Evolutionary conservation across 148 eudicot genomes (phyloP).

Genomic region (Camellia granthamiana): DNA sequence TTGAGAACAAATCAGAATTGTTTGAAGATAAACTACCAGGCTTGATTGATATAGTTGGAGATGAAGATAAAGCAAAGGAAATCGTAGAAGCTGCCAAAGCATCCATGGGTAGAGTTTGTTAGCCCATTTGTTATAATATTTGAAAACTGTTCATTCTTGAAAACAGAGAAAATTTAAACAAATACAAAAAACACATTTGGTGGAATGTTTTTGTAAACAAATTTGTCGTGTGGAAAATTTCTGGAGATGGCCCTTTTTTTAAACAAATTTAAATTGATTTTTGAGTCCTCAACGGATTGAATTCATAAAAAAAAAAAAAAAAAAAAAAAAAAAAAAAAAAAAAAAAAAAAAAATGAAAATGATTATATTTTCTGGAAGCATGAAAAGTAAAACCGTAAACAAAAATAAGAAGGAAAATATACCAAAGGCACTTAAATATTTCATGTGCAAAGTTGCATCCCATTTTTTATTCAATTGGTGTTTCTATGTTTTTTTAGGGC

Average conservation of each 20-base stretch:
- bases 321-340: neutral
- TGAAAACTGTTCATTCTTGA: neutral
- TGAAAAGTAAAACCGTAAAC: too few species aligned
- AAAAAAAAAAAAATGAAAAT: neutral
- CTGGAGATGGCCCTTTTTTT: neutral
- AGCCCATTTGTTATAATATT: neutral
- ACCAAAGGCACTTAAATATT: neutral
- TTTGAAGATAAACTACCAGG: conserved; percentile 70
- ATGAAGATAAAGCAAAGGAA: conserved; percentile 98
- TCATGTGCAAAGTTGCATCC: neutral
- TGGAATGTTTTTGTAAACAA: neutral
- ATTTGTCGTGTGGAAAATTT: neutral
- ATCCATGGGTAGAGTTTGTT: conserved; percentile 70
- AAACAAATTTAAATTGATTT: neutral
- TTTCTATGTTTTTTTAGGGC: conserved; percentile 48
- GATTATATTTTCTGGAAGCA: neutral
- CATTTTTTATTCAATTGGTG: neutral
- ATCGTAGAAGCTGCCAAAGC: conserved; percentile 95
- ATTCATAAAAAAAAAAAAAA: neutral
- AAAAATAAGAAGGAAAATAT: neutral
- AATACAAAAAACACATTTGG: neutral
- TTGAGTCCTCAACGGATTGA: neutral
- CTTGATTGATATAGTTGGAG: conserved; percentile 78
- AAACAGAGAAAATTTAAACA: neutral
- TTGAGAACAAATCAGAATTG: conserved; percentile 75